Conservation (phyloP, 345 rosid species). For the Arabidopsis suecica region DNA sequence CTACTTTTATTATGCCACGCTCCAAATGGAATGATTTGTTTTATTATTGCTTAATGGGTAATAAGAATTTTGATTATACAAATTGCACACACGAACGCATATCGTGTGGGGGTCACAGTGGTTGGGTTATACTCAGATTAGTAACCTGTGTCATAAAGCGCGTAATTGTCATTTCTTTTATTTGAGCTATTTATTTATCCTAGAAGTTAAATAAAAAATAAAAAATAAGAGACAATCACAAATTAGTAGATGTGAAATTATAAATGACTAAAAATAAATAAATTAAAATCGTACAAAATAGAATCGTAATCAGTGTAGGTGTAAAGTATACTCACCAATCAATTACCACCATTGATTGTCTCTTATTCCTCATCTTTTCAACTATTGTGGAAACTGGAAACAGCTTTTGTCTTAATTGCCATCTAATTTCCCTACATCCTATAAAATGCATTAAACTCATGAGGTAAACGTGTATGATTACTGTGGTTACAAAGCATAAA, state of each 20-base stretch:
- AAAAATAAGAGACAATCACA: not conserved
- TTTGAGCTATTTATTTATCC: not conserved
- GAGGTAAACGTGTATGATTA: not conserved
- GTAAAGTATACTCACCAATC: constrained; percentile 19
- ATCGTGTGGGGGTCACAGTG: constrained; percentile 8
- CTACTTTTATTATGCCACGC: constrained; percentile 5
- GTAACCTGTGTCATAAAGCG: constrained; percentile 20
- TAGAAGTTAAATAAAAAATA: not conserved
- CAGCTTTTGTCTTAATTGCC: constrained; percentile 12
- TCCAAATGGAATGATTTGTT: constrained; percentile 7
- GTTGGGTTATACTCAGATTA: not conserved
- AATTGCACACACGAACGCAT: constrained; percentile 27
- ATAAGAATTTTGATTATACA: constrained; percentile 9
- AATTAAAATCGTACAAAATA: not conserved
- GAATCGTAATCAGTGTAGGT: constrained; percentile 23
- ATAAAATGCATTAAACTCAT: not conserved
- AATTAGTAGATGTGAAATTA: not conserved
- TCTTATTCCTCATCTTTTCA: constrained; percentile 17
- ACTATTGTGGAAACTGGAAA: constrained; percentile 8
- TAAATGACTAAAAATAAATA: not conserved
- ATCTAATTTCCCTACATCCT: not conserved
- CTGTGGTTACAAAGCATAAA: too few relatives aligned
- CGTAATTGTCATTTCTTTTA: constrained; percentile 16
- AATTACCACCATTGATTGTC: constrained; percentile 17
- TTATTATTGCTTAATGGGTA: constrained; percentile 11